Evolutionary conservation across 177 flowering plant genomes (phyloP).

Genomic region (Vitis hybrid): DNA sequence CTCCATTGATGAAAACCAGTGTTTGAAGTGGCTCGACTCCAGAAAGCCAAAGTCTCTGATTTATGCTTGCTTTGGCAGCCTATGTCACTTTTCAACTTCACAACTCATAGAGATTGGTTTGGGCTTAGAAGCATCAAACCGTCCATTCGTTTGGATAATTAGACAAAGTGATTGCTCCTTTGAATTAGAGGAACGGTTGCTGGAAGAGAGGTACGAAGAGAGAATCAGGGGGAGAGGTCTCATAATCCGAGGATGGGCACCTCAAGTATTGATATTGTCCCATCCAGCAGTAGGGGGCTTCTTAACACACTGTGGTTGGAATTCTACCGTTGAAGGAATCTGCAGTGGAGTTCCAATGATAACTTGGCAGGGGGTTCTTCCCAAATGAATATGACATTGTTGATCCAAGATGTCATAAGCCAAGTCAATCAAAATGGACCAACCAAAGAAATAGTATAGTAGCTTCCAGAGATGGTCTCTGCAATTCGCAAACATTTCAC

Average conservation of each 20-base stretch:
- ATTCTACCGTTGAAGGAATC: not conserved
- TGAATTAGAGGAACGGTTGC: conserved; percentile 16
- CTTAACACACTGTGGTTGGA: not conserved
- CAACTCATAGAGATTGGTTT: conserved; percentile 17
- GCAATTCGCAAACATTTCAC: no score
- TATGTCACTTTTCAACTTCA: not conserved
- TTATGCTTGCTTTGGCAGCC: conserved; percentile 1
- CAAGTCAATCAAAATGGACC: not conserved
- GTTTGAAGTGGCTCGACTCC: conserved; percentile 16
- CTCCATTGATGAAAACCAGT: not conserved
- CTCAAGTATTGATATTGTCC: conserved; percentile 18
- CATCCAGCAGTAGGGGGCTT: conserved; percentile 22
- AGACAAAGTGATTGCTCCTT: not conserved
- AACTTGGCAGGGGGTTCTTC: conserved; percentile 26
- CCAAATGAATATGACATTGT: conserved; percentile 7
- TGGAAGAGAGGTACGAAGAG: conserved; percentile 11
- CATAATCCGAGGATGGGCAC: conserved; percentile 23
- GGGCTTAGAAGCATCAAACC: conserved; percentile 18
- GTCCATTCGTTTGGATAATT: conserved; percentile 21
- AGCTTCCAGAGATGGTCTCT: no score
- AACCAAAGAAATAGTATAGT: no score
- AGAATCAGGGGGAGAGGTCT: conserved; percentile 18
- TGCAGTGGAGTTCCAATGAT: conserved; percentile 5
- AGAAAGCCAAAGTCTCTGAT: not conserved
- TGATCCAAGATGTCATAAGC: conserved; percentile 17